Base-by-base conservation (phyloP, 805 yeast genomes). In the Metschnikowia vanudenii region DNA sequence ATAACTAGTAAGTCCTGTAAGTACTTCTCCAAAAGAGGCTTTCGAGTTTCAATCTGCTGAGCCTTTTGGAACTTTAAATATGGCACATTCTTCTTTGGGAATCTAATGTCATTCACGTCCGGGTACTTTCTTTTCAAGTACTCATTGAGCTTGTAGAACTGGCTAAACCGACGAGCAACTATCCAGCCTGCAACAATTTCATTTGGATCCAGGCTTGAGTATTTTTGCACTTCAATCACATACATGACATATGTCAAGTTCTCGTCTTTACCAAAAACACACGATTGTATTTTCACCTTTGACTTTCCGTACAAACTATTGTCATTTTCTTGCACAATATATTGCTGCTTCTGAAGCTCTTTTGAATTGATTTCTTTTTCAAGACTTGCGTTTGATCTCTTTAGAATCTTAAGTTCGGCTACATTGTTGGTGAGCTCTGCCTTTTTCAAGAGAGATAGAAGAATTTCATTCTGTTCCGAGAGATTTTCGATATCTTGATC, bases 111-210 rank as follows among this genome's bases (percentile, higher is more conserved):
- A 5, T 69, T 64, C 2, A 84, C 81, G 38, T 65, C 69, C 0
- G 81, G 75, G 54, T 81, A 84, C 37, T 65, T 69, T 2, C 63
- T 62, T 46, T 74, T 79, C 54, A 91, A 65, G 51, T 85, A 81
- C 50, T 79, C 80, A 59, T 91, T 82, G 29, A 91, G 69, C 51
- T 76, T 79, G 64, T 75, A 82, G 62, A 91, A 91, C 59, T 92
- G 97, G 55, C 87, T 87, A 59, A 82, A 91, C 47, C 98, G 71
- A 54, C 97, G 69, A 0, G 96, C 92, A n/a, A 90, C 86, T 43
- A 88, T 81, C 97, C 97, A 92, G 0, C 88, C 85, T 0, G 91
- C 88, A 2, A 79, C 70, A 4, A 75, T 73, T 7, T 68, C 61
- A 2, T 69, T 74, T 2, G 78, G 79, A 26, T 64, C 60, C 6